Percentiles rank a stretch among this genome's conserved stretches.
Evolutionary conservation across 1,139 yeast species (phyloP).

Genomic region (Sugiyamaella japonica): DNA sequence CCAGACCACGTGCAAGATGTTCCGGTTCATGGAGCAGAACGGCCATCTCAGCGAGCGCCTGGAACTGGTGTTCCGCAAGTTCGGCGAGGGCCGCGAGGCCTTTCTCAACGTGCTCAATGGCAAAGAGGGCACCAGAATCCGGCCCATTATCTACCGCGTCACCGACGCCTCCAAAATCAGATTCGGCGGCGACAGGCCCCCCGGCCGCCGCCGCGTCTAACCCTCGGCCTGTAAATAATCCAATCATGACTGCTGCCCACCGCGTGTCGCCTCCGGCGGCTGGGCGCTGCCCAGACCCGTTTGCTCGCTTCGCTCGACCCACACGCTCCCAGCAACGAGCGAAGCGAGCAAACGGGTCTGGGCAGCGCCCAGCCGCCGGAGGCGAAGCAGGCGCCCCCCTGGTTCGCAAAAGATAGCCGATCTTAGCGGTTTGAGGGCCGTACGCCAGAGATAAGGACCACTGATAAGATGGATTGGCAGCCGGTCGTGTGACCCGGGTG

Average conservation of each 20-base stretch:
- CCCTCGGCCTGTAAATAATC: background rate
- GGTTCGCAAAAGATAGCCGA: background rate
- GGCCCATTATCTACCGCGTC: slow-evolving; percentile 64
- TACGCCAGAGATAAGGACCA: background rate
- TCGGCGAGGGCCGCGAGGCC: slow-evolving; percentile 88
- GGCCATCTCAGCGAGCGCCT: slow-evolving; percentile 45
- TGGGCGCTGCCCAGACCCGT: background rate
- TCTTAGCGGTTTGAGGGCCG: background rate
- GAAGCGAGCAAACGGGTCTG: no score
- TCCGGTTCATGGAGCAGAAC: slow-evolving; percentile 61
- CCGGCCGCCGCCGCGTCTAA: slow-evolving; percentile 76
- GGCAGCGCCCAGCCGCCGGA: background rate
- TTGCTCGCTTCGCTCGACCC: background rate
- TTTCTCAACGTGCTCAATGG: slow-evolving; percentile 83
- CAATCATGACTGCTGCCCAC: background rate
- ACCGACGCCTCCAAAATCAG: slow-evolving; percentile 78
- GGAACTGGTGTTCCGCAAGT: slow-evolving; percentile 75
- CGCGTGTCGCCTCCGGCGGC: background rate
- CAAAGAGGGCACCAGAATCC: slow-evolving; percentile 75
- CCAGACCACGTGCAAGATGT: slow-evolving; percentile 75
- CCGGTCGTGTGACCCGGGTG: background rate
- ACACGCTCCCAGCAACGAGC: background rate
- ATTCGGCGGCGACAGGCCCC: slow-evolving; percentile 91
- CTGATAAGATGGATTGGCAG: background rate
- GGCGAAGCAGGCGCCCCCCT: background rate